Evolutionary conservation across 139 green algal species (phyloP).

Genomic region (Chlorella sp.): DNA sequence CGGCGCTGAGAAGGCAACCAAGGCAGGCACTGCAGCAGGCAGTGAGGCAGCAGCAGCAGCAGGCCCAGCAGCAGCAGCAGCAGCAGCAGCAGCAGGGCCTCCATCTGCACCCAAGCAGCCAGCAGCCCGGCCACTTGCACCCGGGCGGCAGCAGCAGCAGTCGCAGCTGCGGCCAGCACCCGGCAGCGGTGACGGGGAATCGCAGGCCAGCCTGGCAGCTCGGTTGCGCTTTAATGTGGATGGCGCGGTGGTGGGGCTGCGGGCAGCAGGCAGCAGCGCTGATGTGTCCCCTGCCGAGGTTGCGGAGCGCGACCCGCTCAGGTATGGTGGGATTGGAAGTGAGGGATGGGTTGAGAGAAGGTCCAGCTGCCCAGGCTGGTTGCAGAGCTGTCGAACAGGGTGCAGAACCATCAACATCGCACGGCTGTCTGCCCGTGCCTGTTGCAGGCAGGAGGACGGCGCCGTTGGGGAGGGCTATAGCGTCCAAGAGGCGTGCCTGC

Average conservation of each 20-base stretch:
- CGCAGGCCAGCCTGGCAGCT: not conserved
- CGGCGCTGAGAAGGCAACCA: not conserved
- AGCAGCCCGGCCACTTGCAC: too few relatives aligned
- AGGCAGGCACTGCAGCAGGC: not conserved
- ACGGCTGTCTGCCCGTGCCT: not conserved
- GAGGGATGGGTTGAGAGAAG: too few relatives aligned
- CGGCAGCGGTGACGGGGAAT: not conserved
- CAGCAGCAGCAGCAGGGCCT: not conserved
- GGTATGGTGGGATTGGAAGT: too few relatives aligned
- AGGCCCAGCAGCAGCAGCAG: slow-evolving; percentile 2
- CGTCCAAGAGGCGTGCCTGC: slow-evolving; percentile 62
- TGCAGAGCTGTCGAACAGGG: too few relatives aligned
- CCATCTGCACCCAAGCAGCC: too few relatives aligned
- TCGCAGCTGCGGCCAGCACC: too few relatives aligned
- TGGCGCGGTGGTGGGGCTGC: slow-evolving; percentile 10
- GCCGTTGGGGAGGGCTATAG: slow-evolving; percentile 57
- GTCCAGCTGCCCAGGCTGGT: too few relatives aligned
- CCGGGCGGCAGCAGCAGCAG: not conserved
- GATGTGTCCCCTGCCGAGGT: slow-evolving; percentile 26
- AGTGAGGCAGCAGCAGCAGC: not conserved
- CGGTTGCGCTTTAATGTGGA: slow-evolving; percentile 37
- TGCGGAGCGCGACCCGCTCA: slow-evolving; percentile 24
- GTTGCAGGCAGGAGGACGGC: not conserved
- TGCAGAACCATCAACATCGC: not conserved
- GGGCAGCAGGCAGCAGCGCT: not conserved